Base-by-base conservation (phyloP, 2,329 filamentous ascomycete species). In the Rhynchosporium secalis region DNA sequence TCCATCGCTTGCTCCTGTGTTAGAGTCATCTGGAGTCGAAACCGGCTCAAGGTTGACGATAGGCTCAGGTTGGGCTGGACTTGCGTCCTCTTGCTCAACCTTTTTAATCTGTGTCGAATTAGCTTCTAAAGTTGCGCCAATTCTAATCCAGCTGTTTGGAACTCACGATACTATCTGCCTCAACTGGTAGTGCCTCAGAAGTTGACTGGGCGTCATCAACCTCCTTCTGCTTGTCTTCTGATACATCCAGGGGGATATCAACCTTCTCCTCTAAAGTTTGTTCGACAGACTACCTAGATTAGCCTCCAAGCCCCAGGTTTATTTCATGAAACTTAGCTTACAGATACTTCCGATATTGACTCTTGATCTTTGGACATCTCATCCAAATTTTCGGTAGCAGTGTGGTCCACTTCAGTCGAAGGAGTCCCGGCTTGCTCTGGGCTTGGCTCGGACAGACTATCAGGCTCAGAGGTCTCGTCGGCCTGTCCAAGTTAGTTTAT, bases 151-250 rank as follows among this genome's bases (percentile, higher is more conserved):
- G 40, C 3, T 7, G 1, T n/a, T 2, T 3, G 40, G 26, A 31
- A 45, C 60, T 62, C 52, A 62, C 60, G 9, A 20, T 26, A 43
- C 8, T 13, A 10, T 58, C 48, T 20, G 48, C 6, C 31, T 48
- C 60, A 26, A 28, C 40, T 13, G 40, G 15, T 1, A 5, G 2
- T 31, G 33, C 8, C 13, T 51, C 56, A 1, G 26, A 8, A 36
- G 20, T 40, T 6, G 36, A 40, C 9, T 38, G 28, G 15, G 38
- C 2, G 13, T 51, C 47, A 10, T 33, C 43, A 9, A 5, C 56
- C 7, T 48, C 56, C 15, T 51, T 45, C 15, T 45, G 49, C 6
- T 49, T 38, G 12, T 45, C 36, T 3, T 29, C 47, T n/a, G 57
- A 28, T 3, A 38, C 40, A 29, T n/a, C 33, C 3, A 15, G 13